Percentiles rank a stretch among this genome's conserved stretches.
phyloP scores from a whole-genome alignment of 2,329 filamentous ascomycete genomes.

The Colletotrichum coccodes region DNA sequence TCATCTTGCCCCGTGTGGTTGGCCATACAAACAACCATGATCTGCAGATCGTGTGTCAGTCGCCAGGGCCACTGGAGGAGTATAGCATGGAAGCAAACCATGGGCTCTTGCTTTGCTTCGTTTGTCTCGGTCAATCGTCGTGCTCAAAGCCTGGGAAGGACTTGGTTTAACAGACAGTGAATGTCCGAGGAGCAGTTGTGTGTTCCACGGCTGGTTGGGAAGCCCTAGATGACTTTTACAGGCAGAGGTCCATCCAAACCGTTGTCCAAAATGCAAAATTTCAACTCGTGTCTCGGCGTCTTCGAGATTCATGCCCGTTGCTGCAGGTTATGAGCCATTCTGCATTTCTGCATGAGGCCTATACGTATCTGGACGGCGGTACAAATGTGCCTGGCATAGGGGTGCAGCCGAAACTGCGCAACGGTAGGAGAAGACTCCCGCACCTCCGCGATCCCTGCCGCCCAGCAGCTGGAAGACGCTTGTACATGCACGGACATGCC shows the following conservation, averaged over 20 bases:
- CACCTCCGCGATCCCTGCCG: constrained; percentile 25
- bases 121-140: constrained; percentile 12
- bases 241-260: constrained; percentile 2
- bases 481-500: constrained; percentile 14
- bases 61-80: constrained; percentile 1
- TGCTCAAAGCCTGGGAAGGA: not conserved
- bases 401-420: constrained; percentile 15
- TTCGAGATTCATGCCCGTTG: constrained; percentile 2
- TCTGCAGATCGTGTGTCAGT: constrained; percentile 12
- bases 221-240: not conserved
- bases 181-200: not conserved
- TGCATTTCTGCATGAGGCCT: not conserved
- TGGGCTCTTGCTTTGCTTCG: constrained; percentile 2
- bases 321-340: constrained; percentile 20
- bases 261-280: constrained; percentile 1
- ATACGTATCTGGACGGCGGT: constrained; percentile 1
- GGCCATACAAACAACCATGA: constrained; percentile 21
- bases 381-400: constrained; percentile 24
- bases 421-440: constrained; percentile 27
- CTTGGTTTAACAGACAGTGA: not conserved
- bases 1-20: not conserved
- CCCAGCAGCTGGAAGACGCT: not conserved
- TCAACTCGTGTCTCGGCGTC: constrained; percentile 8
- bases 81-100: not conserved
- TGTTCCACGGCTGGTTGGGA: not conserved